A percentile compares a stretch with the other conserved stretches of the same genome.
phyloP scores from a whole-genome alignment of 805 yeast genomes.

The Metschnikowia orientalis region DNA sequence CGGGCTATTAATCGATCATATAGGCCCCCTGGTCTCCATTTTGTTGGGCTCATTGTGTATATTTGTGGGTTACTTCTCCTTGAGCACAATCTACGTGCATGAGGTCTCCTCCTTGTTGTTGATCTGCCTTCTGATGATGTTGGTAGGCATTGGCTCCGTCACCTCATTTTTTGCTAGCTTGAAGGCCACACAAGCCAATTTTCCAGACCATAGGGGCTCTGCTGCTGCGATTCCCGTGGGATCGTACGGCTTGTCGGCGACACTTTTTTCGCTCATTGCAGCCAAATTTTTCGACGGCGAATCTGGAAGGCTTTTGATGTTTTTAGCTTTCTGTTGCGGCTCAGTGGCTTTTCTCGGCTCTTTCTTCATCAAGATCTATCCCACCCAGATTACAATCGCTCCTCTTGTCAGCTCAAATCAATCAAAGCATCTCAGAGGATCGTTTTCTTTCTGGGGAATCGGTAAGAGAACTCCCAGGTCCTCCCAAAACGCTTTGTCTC shows the following conservation, averaged over 20 bases:
- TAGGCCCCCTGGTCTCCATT: slow-evolving; percentile 53
- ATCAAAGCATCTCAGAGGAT: slow-evolving; percentile 24
- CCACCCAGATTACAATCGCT: slow-evolving; percentile 9
- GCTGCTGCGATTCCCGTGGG: slow-evolving; percentile 69
- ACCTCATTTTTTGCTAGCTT: slow-evolving; percentile 56
- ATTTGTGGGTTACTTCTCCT: slow-evolving; percentile 49
- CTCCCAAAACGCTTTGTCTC: slow-evolving; percentile 9
- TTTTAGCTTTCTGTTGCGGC: slow-evolving; percentile 54
- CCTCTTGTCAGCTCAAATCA: not conserved
- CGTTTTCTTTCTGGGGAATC: slow-evolving; percentile 39
- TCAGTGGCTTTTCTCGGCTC: slow-evolving; percentile 40
- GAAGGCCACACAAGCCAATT: slow-evolving; percentile 57
- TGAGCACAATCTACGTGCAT: slow-evolving; percentile 45
- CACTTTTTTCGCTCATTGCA: slow-evolving; percentile 56
- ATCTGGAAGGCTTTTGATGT: slow-evolving; percentile 51
- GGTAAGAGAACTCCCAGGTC: slow-evolving; percentile 27
- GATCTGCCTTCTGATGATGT: slow-evolving; percentile 46
- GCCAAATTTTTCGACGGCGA: slow-evolving; percentile 49
- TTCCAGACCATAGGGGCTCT: slow-evolving; percentile 65
- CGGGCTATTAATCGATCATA: slow-evolving; percentile 60
- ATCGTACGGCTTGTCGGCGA: slow-evolving; percentile 67
- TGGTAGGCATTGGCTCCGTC: slow-evolving; percentile 65
- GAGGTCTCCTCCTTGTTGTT: slow-evolving; percentile 36
- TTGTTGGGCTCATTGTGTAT: slow-evolving; percentile 53
- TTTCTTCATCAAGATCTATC: slow-evolving; percentile 39